phyloP scores from a whole-genome alignment of 805 yeast genomes.

The Saccharomyces paradoxus region DNA sequence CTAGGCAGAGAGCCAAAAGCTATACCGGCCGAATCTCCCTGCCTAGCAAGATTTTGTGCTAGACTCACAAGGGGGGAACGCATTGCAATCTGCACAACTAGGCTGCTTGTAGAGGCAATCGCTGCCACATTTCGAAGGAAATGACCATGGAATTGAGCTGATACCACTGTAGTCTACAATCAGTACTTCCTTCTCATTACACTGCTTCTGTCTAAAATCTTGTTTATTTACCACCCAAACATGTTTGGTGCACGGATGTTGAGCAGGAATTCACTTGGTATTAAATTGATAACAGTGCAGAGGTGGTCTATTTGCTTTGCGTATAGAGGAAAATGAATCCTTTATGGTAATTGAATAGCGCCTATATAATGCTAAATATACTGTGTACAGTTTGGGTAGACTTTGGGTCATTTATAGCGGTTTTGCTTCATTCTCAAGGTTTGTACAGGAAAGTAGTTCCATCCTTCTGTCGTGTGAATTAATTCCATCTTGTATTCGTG shows the following conservation, averaged over 20 bases:
- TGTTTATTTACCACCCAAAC: neutral
- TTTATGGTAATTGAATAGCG: neutral
- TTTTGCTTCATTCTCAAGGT: neutral
- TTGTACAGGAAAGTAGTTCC: neutral
- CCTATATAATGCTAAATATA: neutral
- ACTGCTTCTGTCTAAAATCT: too few species aligned
- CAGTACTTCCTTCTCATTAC: too few species aligned
- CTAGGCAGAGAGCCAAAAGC: neutral
- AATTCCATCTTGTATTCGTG: neutral
- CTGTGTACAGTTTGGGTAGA: neutral
- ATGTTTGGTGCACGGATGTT: neutral
- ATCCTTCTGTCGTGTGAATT: neutral
- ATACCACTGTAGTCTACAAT: too few species aligned
- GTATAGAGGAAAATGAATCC: neutral
- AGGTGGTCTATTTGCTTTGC: neutral
- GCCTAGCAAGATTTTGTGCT: neutral
- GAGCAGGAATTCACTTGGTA: neutral
- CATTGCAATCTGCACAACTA: neutral
- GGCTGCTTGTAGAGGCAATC: neutral
- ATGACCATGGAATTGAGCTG: neutral
- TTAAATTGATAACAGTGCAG: too few species aligned
- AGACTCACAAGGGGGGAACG: neutral
- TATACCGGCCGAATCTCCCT: neutral
- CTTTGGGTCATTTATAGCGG: neutral
- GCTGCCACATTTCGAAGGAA: neutral